phyloP scores from a whole-genome alignment of 1,139 yeast genomes.

The Hansenula sp. region DNA sequence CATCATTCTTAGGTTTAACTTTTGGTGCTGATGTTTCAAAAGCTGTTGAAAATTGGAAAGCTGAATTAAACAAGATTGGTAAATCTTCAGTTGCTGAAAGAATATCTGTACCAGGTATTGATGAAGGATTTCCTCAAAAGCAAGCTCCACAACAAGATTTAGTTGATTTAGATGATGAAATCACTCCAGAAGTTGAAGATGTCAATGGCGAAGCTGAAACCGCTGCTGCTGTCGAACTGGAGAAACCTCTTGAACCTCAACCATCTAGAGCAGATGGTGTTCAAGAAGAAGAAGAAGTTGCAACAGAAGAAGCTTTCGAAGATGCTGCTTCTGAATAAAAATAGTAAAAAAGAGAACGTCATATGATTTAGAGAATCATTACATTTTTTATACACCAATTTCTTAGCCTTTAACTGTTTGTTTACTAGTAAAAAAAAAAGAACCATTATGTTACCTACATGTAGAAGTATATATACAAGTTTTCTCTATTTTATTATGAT shows the following conservation, averaged over 20 bases:
- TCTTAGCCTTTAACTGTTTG: no score
- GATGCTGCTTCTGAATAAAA: conserved; percentile 10
- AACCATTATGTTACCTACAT: no score
- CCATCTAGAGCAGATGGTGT: conserved; percentile 14
- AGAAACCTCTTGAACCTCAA: conserved; percentile 10
- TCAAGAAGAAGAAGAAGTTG: conserved; percentile 19
- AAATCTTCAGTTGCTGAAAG: conserved; percentile 60
- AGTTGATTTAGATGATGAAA: conserved; percentile 29
- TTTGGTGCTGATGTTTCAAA: conserved; percentile 56
- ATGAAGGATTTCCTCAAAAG: neutral
- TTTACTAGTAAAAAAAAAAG: no score
- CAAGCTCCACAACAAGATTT: conserved; percentile 25
- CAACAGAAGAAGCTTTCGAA: conserved; percentile 3
- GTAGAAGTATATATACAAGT: no score
- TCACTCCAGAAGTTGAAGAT: conserved; percentile 7
- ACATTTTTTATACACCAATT: no score
- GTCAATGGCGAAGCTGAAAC: conserved; percentile 15
- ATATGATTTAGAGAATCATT: neutral
- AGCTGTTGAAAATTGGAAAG: conserved; percentile 65
- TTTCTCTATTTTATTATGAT: no score
- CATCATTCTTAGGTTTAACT: conserved; percentile 74
- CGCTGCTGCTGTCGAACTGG: conserved; percentile 14
- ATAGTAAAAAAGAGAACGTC: neutral
- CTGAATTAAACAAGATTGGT: conserved; percentile 43
- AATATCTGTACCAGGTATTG: conserved; percentile 34